Evolutionary conservation across 1,139 yeast genomes (phyloP).

Genomic region (Debaryomyces sp.): DNA sequence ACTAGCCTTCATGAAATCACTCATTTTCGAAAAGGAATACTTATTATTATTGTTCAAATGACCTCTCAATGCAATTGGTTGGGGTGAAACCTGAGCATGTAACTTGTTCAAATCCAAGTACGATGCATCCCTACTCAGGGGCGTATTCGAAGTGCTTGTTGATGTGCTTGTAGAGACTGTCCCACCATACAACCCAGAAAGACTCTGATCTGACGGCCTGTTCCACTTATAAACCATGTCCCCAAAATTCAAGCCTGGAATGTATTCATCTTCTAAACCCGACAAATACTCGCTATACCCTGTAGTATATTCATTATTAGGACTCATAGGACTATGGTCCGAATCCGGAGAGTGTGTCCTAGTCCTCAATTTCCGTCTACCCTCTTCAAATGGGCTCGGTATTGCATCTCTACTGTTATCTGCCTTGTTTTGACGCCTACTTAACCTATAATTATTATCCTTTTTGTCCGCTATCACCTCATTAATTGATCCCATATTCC

Average conservation of each 20-base stretch:
- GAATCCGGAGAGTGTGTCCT: slow-evolving; percentile 6
- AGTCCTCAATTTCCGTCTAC: slow-evolving; percentile 42
- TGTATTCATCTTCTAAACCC: slow-evolving; percentile 72
- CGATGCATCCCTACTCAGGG: slow-evolving; percentile 36
- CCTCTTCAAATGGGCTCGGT: slow-evolving; percentile 52
- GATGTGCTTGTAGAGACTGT: slow-evolving; percentile 14
- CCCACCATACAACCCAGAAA: slow-evolving; percentile 13
- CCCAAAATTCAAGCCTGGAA: slow-evolving; percentile 64
- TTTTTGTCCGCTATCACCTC: slow-evolving; percentile 48
- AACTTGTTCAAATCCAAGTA: slow-evolving; percentile 46
- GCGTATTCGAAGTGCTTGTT: slow-evolving; percentile 22
- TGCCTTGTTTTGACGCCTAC: background rate
- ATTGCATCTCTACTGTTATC: slow-evolving; percentile 47
- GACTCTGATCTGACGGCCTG: slow-evolving; percentile 20
- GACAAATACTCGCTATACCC: slow-evolving; percentile 16
- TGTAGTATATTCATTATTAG: slow-evolving; percentile 22
- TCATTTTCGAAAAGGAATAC: slow-evolving; percentile 28
- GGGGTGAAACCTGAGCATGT: slow-evolving; percentile 53
- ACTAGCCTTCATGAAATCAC: slow-evolving; percentile 31
- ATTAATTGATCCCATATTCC: background rate
- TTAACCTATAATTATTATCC: slow-evolving; percentile 43
- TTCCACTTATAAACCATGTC: slow-evolving; percentile 46
- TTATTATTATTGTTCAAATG: slow-evolving; percentile 14
- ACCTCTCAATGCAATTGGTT: slow-evolving; percentile 32
- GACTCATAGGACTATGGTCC: slow-evolving; percentile 4